Evolutionary conservation across 805 yeast genomes (phyloP).

Genomic region (Komagataella ulmi): DNA sequence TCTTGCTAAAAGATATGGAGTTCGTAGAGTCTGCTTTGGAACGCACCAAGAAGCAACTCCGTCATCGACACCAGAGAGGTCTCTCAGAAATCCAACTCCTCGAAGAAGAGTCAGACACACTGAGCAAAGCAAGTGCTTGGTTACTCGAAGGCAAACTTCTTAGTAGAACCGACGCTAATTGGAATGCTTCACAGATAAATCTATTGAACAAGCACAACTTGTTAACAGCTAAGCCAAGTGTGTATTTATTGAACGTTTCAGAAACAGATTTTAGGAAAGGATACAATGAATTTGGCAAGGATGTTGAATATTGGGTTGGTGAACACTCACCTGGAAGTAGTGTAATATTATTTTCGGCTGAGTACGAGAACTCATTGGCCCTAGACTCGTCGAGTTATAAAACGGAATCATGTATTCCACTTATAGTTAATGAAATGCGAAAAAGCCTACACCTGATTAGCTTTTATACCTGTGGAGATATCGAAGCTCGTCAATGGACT

Average conservation of each 20-base stretch:
- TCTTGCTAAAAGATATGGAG: constrained; percentile 55
- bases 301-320: constrained; percentile 86
- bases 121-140: constrained; percentile 60
- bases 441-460: constrained; percentile 75
- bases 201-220: constrained; percentile 74
- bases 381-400: constrained; percentile 67
- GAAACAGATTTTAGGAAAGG: constrained; percentile 81
- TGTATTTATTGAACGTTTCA: constrained; percentile 80
- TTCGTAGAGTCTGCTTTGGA: constrained; percentile 50
- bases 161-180: constrained; percentile 74
- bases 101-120: constrained; percentile 75
- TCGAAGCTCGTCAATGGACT: constrained; percentile 98
- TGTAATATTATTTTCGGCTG: constrained; percentile 19
- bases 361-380: constrained; percentile 20
- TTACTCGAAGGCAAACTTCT: constrained; percentile 58
- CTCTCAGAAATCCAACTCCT: constrained; percentile 41
- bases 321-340: constrained; percentile 66
- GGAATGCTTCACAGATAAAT: constrained; percentile 90
- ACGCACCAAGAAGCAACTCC: constrained; percentile 56
- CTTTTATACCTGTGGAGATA: constrained; percentile 92
- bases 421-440: constrained; percentile 80
- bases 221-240: constrained; percentile 91
- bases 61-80: constrained; percentile 81
- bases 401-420: constrained; percentile 72
- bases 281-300: constrained; percentile 74